Evolutionary conservation across 106 monocot genomes (phyloP).

Genomic region (Ottelia alismoides): DNA sequence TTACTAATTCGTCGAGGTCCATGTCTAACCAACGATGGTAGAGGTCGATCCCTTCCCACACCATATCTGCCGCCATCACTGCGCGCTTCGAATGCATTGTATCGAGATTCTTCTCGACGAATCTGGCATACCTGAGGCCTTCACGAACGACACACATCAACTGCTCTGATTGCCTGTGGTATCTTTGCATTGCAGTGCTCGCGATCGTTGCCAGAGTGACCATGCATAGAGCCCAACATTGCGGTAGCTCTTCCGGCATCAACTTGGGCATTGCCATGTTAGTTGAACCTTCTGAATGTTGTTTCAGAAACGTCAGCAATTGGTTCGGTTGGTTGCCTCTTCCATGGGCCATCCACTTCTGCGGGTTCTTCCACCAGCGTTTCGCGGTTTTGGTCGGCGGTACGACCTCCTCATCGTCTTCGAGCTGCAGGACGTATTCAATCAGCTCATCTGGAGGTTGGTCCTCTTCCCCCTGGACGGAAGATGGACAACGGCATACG

Average conservation of each 20-base stretch:
- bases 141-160: neutral
- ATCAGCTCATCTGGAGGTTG: conserved; percentile 79
- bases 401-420: conserved; percentile 98
- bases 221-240: neutral
- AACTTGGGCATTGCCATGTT: no score
- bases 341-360: no score
- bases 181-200: neutral
- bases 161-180: neutral
- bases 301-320: neutral
- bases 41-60: no score
- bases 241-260: neutral
- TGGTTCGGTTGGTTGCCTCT: neutral
- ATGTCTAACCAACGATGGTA: no score
- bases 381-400: conserved; percentile 20
- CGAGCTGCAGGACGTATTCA: conserved; percentile 96
- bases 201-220: neutral
- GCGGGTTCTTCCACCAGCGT: no score
- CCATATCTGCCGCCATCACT: no score
- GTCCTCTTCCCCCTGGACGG: neutral
- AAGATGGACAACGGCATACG: neutral
- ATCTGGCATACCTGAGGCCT: conserved; percentile 4
- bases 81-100: neutral
- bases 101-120: conserved; percentile 4
- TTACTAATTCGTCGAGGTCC: no score
- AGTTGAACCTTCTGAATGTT: no score